These are phyloP conservation scores for Starmerella tilneyi DNA, from an alignment of 805 yeast genomes.

Conservation along the genomic window DNA sequence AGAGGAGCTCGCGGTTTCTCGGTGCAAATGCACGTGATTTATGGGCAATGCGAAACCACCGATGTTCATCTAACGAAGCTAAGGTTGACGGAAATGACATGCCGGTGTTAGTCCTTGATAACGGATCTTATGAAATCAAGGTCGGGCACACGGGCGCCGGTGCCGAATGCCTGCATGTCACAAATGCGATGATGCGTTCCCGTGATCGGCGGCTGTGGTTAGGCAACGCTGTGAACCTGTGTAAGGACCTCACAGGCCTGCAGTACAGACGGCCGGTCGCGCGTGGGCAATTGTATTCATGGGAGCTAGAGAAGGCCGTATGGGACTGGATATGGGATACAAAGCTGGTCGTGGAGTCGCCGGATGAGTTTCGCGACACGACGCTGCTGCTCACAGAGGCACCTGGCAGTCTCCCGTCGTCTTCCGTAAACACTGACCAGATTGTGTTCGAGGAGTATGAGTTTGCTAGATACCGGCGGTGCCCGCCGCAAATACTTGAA, in stretches of 20 bases:
- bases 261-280: conserved; percentile 73
- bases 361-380: conserved; percentile 39
- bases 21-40: too few species aligned
- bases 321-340: conserved; percentile 72
- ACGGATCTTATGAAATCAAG: conserved; percentile 80
- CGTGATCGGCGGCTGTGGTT: conserved; percentile 62
- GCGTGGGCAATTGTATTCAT: conserved; percentile 75
- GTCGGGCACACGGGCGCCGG: conserved; percentile 40
- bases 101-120: conserved; percentile 56
- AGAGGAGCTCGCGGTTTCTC: too few species aligned
- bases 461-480: conserved; percentile 57
- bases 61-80: too few species aligned
- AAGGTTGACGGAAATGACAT: conserved; percentile 10
- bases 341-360: conserved; percentile 9
- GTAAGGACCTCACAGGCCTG: conserved; percentile 66
- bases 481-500: conserved; percentile 33
- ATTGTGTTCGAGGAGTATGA: conserved; percentile 91
- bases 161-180: conserved; percentile 41
- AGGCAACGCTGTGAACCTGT: conserved; percentile 55
- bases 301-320: conserved; percentile 80
- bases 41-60: background rate
- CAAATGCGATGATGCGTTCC: conserved; percentile 64
- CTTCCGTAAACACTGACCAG: conserved; percentile 79
- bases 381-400: conserved; percentile 68
- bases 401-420: conserved; percentile 69